A percentile compares a stretch with the other conserved stretches of the same genome.
These are phyloP conservation scores for Phytopythium mirpurense DNA, from an alignment of 352 stramenopile species.

Conservation along the genomic window DNA sequence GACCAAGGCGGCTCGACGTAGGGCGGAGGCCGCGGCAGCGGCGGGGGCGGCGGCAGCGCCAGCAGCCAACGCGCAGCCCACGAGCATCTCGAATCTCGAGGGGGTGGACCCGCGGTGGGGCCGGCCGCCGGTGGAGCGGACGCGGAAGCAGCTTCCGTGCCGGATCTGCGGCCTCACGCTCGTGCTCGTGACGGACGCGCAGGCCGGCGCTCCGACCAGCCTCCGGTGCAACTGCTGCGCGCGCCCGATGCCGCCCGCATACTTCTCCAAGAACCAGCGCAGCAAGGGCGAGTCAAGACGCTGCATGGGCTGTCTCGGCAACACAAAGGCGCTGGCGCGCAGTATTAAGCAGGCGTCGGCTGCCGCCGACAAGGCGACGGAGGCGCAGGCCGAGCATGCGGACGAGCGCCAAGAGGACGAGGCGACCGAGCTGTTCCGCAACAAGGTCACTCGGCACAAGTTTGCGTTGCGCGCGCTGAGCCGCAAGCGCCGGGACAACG, in stretches of 20 bases:
- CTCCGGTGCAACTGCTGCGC: constrained; percentile 1
- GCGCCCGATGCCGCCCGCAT: not conserved
- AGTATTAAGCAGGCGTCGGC: too few relatives aligned
- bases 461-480: constrained; percentile 16
- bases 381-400: not conserved
- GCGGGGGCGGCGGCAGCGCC: too few relatives aligned
- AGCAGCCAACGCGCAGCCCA: too few relatives aligned
- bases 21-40: too few relatives aligned
- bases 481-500: constrained; percentile 14
- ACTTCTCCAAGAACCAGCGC: constrained; percentile 2
- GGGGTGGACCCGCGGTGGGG: too few relatives aligned
- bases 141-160: not conserved
- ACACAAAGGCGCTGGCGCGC: not conserved
- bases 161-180: not conserved
- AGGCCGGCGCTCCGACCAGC: not conserved
- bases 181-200: not conserved
- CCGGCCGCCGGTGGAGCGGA: too few relatives aligned
- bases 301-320: constrained; percentile 3
- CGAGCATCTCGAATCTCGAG: too few relatives aligned
- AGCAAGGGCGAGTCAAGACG: not conserved
- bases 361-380: not conserved
- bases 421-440: constrained; percentile 11
- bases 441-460: constrained; percentile 19
- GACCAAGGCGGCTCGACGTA: too few relatives aligned
- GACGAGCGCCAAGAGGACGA: not conserved